Percentiles rank a stretch among this genome's conserved stretches.
phyloP scores from a whole-genome alignment of 73 alveolate species.

The Stentor roeselii region DNA sequence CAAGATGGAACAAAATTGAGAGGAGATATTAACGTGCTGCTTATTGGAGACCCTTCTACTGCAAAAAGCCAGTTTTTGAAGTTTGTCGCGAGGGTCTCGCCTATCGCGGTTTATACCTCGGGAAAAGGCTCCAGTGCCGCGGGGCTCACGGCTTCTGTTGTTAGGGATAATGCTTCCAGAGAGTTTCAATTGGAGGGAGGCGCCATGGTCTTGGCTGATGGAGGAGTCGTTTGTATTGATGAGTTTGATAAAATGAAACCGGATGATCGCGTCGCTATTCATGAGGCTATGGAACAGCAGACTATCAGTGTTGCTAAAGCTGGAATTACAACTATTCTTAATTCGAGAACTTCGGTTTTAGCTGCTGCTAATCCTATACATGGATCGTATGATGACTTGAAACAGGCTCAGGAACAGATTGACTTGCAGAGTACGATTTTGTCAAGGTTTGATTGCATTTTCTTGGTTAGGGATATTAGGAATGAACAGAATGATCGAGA shows the following conservation, averaged over 20 bases:
- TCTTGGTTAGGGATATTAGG: conserved; percentile 97
- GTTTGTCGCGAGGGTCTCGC: conserved; percentile 96
- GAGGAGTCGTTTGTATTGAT: conserved; percentile 99
- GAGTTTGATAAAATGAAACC: conserved; percentile 99
- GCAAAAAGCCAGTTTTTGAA: conserved; percentile 94
- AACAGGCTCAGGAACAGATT: conserved; percentile 94
- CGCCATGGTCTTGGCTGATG: conserved; percentile 99
- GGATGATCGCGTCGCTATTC: conserved; percentile 99
- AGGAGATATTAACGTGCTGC: conserved; percentile 99
- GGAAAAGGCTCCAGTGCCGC: conserved; percentile 99
- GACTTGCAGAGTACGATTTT: conserved; percentile 98
- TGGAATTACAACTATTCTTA: conserved; percentile 97
- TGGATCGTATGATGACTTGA: conserved; percentile 98
- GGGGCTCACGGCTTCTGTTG: conserved; percentile 98
- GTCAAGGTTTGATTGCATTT: conserved; percentile 99
- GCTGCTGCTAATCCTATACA: conserved; percentile 99
- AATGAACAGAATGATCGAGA: conserved; percentile 90
- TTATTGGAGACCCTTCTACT: conserved; percentile 99
- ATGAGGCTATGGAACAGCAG: conserved; percentile 99
- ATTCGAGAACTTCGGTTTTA: conserved; percentile 94
- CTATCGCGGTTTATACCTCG: conserved; percentile 97
- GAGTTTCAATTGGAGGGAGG: conserved; percentile 98
- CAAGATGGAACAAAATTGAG: conserved; percentile 98
- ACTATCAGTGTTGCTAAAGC: conserved; percentile 99
- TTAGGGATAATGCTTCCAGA: conserved; percentile 70